These are phyloP conservation scores for Tetrapyrgos nigripes DNA, from an alignment of 1,284 basidiomycete species.

Conservation along the genomic window DNA sequence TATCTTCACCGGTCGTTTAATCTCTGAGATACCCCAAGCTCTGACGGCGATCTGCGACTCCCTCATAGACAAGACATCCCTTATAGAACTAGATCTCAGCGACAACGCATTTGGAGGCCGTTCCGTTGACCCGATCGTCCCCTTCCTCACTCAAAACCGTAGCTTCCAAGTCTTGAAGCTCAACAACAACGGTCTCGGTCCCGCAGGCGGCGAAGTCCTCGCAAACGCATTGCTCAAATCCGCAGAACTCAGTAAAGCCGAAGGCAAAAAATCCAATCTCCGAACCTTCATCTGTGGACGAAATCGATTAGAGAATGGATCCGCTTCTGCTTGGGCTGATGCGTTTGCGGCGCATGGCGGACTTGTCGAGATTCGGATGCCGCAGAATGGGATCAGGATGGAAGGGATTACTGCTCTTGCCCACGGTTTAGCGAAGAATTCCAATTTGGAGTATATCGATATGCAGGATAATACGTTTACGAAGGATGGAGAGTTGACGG, in stretches of 20 bases:
- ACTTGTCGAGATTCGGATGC: conserved; percentile 89
- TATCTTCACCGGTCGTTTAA: conserved; percentile 97
- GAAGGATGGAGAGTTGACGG: conserved; percentile 56
- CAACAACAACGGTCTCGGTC: conserved; percentile 98
- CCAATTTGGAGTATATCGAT: conserved; percentile 81
- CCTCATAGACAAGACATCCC: conserved; percentile 79
- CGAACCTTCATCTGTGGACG: conserved; percentile 91
- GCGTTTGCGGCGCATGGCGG: conserved; percentile 88
- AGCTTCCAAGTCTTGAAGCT: conserved; percentile 86
- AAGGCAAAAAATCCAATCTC: conserved; percentile 75
- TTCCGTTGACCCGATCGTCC: conserved; percentile 94
- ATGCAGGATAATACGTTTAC: conserved; percentile 97
- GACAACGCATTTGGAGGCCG: conserved; percentile 98
- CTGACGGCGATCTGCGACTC: conserved; percentile 90
- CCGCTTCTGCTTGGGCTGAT: conserved; percentile 83
- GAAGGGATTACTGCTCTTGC: conserved; percentile 89
- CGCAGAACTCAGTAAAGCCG: conserved; percentile 71
- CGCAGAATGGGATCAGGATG: conserved; percentile 97
- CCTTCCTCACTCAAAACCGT: conserved; percentile 84
- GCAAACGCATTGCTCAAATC: conserved; percentile 86
- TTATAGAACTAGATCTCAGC: conserved; percentile 90
- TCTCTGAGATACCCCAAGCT: conserved; percentile 93
- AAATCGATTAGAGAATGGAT: conserved; percentile 94
- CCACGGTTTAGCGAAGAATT: conserved; percentile 75
- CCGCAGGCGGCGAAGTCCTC: conserved; percentile 86